phyloP scores from a whole-genome alignment of 805 yeast genomes.

The Wickerhamomyces canadensis region DNA sequence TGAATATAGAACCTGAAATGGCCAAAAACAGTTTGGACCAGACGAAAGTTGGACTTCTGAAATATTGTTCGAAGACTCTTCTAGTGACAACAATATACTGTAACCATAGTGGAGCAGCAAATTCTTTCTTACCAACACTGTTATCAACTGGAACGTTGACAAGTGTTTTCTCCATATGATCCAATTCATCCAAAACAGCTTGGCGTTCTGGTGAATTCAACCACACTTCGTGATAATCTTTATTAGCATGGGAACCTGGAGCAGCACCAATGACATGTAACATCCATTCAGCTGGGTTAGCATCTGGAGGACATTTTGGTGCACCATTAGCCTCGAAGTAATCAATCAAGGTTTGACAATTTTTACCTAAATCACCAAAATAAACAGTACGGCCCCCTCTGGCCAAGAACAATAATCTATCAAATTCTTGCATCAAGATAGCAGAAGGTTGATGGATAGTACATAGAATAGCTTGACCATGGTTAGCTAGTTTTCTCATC shows the following conservation, averaged over 20 bases:
- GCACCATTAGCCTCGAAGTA: conserved; percentile 76
- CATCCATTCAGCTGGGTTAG: conserved; percentile 76
- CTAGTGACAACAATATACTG: conserved; percentile 41
- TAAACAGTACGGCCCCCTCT: conserved; percentile 78
- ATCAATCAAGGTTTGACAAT: conserved; percentile 48
- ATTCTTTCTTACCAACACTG: conserved; percentile 26
- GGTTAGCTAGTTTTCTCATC: conserved; percentile 59
- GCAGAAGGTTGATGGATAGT: conserved; percentile 81
- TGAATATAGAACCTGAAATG: conserved; percentile 49
- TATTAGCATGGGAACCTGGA: conserved; percentile 55
- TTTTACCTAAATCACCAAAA: conserved; percentile 74
- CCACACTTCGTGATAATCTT: conserved; percentile 68
- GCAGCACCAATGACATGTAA: conserved; percentile 76
- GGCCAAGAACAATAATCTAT: conserved; percentile 58
- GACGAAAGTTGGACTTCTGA: conserved; percentile 58
- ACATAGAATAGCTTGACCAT: conserved; percentile 72
- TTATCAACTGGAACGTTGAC: conserved; percentile 23
- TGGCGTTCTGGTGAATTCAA: conserved; percentile 41
- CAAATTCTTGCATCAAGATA: conserved; percentile 59
- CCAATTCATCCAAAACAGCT: conserved; percentile 24
- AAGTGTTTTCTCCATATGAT: conserved; percentile 30
- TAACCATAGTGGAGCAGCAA: conserved; percentile 37
- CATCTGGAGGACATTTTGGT: conserved; percentile 50
- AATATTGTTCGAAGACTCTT: conserved; percentile 54
- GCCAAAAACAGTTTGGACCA: conserved; percentile 53